Conservation (phyloP, 805 yeast species). For the Kuraishia borneana region DNA sequence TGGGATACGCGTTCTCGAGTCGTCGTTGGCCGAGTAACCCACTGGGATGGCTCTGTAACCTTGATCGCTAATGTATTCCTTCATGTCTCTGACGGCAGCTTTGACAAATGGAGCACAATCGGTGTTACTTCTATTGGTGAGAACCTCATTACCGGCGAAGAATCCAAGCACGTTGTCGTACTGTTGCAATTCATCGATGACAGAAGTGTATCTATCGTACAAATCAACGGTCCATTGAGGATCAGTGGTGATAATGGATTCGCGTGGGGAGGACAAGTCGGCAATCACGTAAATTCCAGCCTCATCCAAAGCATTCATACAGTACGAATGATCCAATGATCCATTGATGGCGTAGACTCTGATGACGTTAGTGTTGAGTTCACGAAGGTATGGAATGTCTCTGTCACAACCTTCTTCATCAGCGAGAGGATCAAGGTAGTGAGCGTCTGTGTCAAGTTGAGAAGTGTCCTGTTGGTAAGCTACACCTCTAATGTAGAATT, state of each 20-base stretch:
- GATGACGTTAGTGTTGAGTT: slow-evolving; percentile 64
- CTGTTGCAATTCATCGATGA: slow-evolving; percentile 67
- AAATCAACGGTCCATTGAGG: slow-evolving; percentile 73
- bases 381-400: slow-evolving; percentile 67
- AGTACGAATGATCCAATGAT: slow-evolving; percentile 54
- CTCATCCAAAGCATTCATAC: slow-evolving; percentile 64
- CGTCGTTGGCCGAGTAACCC: slow-evolving; percentile 92
- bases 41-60: slow-evolving; percentile 77
- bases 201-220: slow-evolving; percentile 67
- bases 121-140: slow-evolving; percentile 74
- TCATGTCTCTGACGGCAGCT: slow-evolving; percentile 90
- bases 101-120: slow-evolving; percentile 90
- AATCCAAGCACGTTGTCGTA: slow-evolving; percentile 83
- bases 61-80: slow-evolving; percentile 55
- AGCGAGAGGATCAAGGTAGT: slow-evolving; percentile 67
- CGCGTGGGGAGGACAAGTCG: slow-evolving; percentile 79
- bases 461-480: slow-evolving; percentile 74
- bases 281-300: slow-evolving; percentile 90
- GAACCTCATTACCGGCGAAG: slow-evolving; percentile 97
- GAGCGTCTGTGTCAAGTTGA: slow-evolving; percentile 18
- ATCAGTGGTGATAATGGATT: slow-evolving; percentile 62
- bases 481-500: slow-evolving; percentile 79
- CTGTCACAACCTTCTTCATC: slow-evolving; percentile 60
- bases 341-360: slow-evolving; percentile 85
- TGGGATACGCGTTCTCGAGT: slow-evolving; percentile 62